These are phyloP conservation scores for Geranomyces variabilis DNA, from an alignment of 192 early-diverging fungal genomes.

Conservation along the genomic window DNA sequence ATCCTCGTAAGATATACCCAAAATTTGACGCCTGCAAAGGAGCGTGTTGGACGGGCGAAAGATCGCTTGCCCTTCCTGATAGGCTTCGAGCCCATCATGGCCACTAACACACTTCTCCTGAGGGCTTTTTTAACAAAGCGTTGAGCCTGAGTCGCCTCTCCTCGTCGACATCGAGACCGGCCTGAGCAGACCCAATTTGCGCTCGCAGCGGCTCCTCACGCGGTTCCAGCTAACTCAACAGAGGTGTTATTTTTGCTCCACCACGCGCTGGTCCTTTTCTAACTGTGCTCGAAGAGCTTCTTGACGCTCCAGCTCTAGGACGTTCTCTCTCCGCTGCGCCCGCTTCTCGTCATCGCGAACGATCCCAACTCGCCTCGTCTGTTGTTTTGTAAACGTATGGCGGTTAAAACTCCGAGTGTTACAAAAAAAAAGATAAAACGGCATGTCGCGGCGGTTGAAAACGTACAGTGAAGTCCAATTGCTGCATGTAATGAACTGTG, in stretches of 20 bases:
- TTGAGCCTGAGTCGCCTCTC: too few species aligned
- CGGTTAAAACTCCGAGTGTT: neutral
- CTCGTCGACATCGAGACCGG: too few species aligned
- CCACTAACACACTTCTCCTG: too few species aligned
- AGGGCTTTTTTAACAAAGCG: too few species aligned
- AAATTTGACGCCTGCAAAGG: too few species aligned
- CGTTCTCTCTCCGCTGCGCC: constrained; percentile 21
- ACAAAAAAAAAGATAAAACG: neutral
- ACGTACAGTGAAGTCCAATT: constrained; percentile 3
- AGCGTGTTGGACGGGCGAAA: too few species aligned
- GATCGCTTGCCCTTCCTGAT: too few species aligned
- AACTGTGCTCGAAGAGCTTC: constrained; percentile 17
- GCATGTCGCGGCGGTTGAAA: neutral
- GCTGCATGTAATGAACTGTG: constrained; percentile 14
- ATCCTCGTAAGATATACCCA: too few species aligned
- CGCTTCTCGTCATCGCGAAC: constrained; percentile 25
- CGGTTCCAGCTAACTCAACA: too few species aligned
- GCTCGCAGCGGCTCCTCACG: too few species aligned
- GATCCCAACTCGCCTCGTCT: constrained; percentile 17
- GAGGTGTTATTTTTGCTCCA: neutral
- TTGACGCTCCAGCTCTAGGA: constrained; percentile 26
- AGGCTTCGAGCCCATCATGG: too few species aligned
- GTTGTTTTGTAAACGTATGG: neutral
- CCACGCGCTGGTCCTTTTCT: constrained; percentile 28
- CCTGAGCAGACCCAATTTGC: too few species aligned